Evolutionary conservation across 495 filamentous ascomycete genomes (phyloP).

Genomic region (Sabuloglossum arenarium): DNA sequence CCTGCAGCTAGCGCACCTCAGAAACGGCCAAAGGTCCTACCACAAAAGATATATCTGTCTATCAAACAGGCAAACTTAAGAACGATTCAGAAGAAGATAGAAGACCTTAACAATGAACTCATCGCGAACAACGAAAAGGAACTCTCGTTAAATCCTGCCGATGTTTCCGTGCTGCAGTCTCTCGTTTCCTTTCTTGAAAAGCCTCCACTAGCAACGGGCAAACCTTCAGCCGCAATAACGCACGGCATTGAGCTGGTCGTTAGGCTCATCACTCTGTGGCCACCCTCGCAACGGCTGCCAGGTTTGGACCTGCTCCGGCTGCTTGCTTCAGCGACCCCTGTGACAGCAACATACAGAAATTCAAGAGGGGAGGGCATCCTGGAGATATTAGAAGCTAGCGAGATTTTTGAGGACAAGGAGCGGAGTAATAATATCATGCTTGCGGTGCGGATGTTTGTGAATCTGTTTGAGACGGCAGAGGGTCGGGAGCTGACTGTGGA

Average conservation of each 20-base stretch:
- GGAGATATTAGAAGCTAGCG: constrained; percentile 27
- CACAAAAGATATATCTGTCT: constrained; percentile 67
- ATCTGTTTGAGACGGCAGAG: constrained; percentile 57
- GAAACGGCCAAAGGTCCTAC: constrained; percentile 40
- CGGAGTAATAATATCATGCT: constrained; percentile 67
- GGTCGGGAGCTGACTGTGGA: constrained; percentile 41
- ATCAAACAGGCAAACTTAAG: constrained; percentile 38
- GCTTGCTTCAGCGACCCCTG: constrained; percentile 42
- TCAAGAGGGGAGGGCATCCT: constrained; percentile 26
- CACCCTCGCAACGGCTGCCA: constrained; percentile 54
- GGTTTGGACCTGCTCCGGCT: constrained; percentile 71
- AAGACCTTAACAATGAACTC: constrained; percentile 46
- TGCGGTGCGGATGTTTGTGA: constrained; percentile 59
- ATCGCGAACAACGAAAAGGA: constrained; percentile 49
- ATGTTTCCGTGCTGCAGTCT: constrained; percentile 33
- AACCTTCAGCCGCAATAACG: constrained; percentile 15
- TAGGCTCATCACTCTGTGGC: constrained; percentile 55
- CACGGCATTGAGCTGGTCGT: constrained; percentile 35
- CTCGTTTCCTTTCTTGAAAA: constrained; percentile 37
- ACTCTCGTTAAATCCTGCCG: constrained; percentile 47
- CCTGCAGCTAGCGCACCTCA: constrained; percentile 13
- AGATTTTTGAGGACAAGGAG: constrained; percentile 31
- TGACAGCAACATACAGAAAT: constrained; percentile 30
- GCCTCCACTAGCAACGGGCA: constrained; percentile 10
- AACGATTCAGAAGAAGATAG: constrained; percentile 51